Percentiles rank a stretch among this genome's conserved stretches.
phyloP scores from a whole-genome alignment of 352 stramenopile species.

The Phytophthora chlamydospora region DNA sequence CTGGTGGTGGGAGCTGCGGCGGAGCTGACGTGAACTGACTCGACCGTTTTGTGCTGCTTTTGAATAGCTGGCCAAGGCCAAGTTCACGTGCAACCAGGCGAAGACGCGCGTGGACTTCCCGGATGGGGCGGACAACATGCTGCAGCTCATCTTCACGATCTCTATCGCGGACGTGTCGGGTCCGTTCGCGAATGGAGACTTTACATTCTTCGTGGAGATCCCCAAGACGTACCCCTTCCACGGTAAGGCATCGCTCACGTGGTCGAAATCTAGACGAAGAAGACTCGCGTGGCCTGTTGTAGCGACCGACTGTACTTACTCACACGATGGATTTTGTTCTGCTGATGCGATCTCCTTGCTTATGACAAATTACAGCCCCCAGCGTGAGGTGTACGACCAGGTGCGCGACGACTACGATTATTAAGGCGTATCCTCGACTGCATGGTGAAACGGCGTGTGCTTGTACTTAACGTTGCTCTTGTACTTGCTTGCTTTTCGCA shows the following conservation, averaged over 20 bases:
- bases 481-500: constrained; percentile 30
- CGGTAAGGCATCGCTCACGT: constrained; percentile 37
- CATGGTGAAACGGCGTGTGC: background rate
- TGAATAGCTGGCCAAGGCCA: constrained; percentile 75
- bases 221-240: constrained; percentile 89
- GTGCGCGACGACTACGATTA: constrained; percentile 29
- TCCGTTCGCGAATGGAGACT: constrained; percentile 86
- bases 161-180: constrained; percentile 73
- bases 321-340: constrained; percentile 6
- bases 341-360: constrained; percentile 1
- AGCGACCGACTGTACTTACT: constrained; percentile 5
- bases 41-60: constrained; percentile 7
- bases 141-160: constrained; percentile 82
- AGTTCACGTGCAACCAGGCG: constrained; percentile 80
- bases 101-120: constrained; percentile 85
- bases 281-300: background rate
- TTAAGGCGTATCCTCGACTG: background rate
- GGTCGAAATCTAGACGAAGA: too few relatives aligned
- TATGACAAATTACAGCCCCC: constrained; percentile 47
- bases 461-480: constrained; percentile 9
- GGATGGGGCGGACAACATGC: constrained; percentile 82
- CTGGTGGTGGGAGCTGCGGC: too few relatives aligned
- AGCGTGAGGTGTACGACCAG: constrained; percentile 74
- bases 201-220: constrained; percentile 88
- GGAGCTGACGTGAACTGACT: constrained; percentile 11